Conservation (phyloP, 768 basidiomycete species). For the Hortiboletus flavorubellus region DNA sequence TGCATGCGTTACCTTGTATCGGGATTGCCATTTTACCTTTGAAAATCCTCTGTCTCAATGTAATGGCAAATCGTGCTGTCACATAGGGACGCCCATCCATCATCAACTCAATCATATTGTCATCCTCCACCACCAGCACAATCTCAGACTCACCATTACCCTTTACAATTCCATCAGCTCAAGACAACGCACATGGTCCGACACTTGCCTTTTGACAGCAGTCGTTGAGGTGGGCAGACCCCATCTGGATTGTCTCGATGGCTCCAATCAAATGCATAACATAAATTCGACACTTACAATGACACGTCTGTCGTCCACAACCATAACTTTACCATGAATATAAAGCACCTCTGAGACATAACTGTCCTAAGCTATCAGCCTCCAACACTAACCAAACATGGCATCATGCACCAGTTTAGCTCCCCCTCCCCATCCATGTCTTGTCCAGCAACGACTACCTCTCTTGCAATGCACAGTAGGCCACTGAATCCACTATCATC, state of each 20-base stretch:
- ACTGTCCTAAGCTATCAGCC: constrained; percentile 34
- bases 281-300: constrained; percentile 56
- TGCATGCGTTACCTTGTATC: neutral
- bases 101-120: constrained; percentile 63
- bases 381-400: too few relatives aligned
- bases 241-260: constrained; percentile 53
- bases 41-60: constrained; percentile 79
- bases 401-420: too few relatives aligned
- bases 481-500: too few relatives aligned
- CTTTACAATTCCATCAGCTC: constrained; percentile 32
- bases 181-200: neutral
- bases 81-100: constrained; percentile 78
- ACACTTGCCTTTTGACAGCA: constrained; percentile 66
- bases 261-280: neutral
- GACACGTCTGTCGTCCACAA: constrained; percentile 87
- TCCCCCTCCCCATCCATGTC: too few relatives aligned
- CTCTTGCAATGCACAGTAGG: too few relatives aligned
- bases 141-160: constrained; percentile 97
- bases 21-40: constrained; percentile 47
- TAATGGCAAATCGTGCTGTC: constrained; percentile 78
- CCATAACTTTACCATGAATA: constrained; percentile 90
- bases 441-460: too few relatives aligned
- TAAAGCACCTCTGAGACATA: constrained; percentile 81
- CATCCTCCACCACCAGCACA: constrained; percentile 87
- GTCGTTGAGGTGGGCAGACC: constrained; percentile 91